Evolutionary conservation across 495 filamentous ascomycete genomes (phyloP).

Genomic region (Evansstolkia leycettana): DNA sequence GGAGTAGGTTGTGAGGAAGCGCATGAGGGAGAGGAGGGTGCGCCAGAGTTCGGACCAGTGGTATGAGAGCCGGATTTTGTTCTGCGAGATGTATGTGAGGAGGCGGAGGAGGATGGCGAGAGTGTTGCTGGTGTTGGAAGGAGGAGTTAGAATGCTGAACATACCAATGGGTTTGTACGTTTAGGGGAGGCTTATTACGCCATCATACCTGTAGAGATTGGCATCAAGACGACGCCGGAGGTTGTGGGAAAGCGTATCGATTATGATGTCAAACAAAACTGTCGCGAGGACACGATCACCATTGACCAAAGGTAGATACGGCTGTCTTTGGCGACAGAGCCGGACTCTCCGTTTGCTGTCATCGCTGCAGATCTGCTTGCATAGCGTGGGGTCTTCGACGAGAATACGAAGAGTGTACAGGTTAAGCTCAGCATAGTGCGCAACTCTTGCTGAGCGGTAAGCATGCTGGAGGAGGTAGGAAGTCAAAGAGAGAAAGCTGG

Average conservation of each 20-base stretch:
- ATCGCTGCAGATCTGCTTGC: constrained; percentile 75
- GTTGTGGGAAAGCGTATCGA: constrained; percentile 92
- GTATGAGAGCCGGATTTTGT: constrained; percentile 64
- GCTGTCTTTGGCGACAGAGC: constrained; percentile 81
- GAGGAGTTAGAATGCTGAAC: too few species aligned
- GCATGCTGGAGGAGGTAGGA: constrained; percentile 93
- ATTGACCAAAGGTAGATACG: constrained; percentile 65
- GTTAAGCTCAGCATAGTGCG: constrained; percentile 70
- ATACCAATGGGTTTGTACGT: background rate
- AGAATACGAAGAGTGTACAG: constrained; percentile 76
- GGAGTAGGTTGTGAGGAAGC: constrained; percentile 79
- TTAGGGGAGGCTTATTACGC: background rate
- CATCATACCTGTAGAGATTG: constrained; percentile 57
- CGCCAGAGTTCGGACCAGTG: constrained; percentile 97
- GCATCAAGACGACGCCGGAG: constrained; percentile 74
- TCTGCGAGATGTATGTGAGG: constrained; percentile 70
- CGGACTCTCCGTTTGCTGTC: constrained; percentile 66
- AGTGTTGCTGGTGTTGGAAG: constrained; percentile 24
- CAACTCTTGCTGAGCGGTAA: constrained; percentile 64
- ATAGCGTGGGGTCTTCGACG: constrained; percentile 73
- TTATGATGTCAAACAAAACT: constrained; percentile 69
- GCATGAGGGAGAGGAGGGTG: constrained; percentile 74
- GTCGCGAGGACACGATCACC: constrained; percentile 60
- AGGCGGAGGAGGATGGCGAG: constrained; percentile 73
- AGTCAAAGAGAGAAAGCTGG: constrained; percentile 72